These are phyloP conservation scores for Acacia acuminata DNA, from an alignment of 306 rosid species.

Conservation along the genomic window DNA sequence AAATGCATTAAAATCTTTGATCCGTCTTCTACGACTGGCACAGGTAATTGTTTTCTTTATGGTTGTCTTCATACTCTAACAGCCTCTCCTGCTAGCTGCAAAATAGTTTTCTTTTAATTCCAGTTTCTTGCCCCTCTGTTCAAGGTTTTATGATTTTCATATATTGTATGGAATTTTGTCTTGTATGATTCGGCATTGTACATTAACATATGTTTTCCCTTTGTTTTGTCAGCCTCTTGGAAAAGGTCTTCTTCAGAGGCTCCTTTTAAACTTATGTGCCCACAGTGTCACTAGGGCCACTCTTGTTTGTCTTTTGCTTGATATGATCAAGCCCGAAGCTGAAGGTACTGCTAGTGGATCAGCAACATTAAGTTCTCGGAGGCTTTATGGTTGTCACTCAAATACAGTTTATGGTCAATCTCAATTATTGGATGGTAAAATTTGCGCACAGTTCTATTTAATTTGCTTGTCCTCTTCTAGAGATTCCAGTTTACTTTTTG, in stretches of 20 bases:
- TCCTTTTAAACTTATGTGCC: constrained; percentile 85
- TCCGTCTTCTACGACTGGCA: constrained; percentile 87
- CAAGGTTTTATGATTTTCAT: background rate
- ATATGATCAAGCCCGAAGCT: constrained; percentile 84
- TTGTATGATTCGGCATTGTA: background rate
- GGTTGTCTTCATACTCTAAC: constrained; percentile 21
- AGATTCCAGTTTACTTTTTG: constrained; percentile 10
- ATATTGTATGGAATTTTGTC: background rate
- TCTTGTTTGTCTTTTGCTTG: constrained; percentile 72
- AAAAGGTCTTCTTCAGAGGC: constrained; percentile 97
- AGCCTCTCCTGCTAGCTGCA: constrained; percentile 18
- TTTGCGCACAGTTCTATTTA: constrained; percentile 16
- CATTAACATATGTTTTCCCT: constrained; percentile 22
- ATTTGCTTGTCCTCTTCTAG: constrained; percentile 19
- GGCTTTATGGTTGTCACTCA: constrained; percentile 95
- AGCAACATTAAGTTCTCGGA: constrained; percentile 65
- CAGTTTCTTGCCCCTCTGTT: constrained; percentile 8
- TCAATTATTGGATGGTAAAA: constrained; percentile 86
- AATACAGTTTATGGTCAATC: constrained; percentile 94
- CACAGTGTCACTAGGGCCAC: constrained; percentile 83
- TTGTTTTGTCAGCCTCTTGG: constrained; percentile 83
- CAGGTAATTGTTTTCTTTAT: constrained; percentile 65
- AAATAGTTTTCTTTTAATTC: constrained; percentile 11
- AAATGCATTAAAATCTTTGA: constrained; percentile 81
- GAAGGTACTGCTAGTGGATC: constrained; percentile 65